Base-by-base conservation (phyloP, 805 yeast species). In the Cyberlindnera japonica region DNA sequence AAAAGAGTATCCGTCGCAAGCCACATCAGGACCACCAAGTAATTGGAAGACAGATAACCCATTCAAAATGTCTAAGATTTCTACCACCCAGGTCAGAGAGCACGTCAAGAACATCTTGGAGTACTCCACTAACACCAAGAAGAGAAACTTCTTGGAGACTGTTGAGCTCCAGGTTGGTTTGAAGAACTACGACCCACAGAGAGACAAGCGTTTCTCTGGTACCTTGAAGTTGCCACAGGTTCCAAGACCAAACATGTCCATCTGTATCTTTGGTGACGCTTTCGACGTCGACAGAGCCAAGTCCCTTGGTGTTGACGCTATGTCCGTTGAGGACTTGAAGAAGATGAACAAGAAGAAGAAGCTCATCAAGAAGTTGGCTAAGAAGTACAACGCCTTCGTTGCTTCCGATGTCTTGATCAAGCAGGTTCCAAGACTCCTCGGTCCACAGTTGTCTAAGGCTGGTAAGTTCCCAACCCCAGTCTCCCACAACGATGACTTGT, bases 391-490 rank as follows among this genome's bases (percentile, higher is more conserved):
- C 72, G 97, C 99, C 62, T 93, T 93, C 83, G 74, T 93, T 69
- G 98, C 99, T 74, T 93, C 99, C 58, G 99, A 93, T 75, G 95
- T 86, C 58, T 86, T 93, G 74, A 93, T 93, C 74, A 93, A 93
- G 83, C 99, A 93, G 81, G 95, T 93, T 71, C 99, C 99, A 77
- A 93, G 99, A 84, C 82, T 93, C 71, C 82, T 93, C 70, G 99
- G 99, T 79, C 99, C 99, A 73, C 96, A 91, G 75, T 88, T 93
- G 69, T 93, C 99, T 62, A 93, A 93, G 86, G 98, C 97, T 69
- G 99, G 99, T 85, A 93, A 93, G 91, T 93, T 93, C 96, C 99
- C 99, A 75, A 91, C 98, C 72, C 99, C 99, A 77, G 99, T 93
- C 64, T 93, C 99, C 57, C 99, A 93, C 86, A 80, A 86, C 74